These are phyloP conservation scores for Hibiscus tridactylites DNA, from an alignment of 345 rosid genomes.

Conservation along the genomic window DNA sequence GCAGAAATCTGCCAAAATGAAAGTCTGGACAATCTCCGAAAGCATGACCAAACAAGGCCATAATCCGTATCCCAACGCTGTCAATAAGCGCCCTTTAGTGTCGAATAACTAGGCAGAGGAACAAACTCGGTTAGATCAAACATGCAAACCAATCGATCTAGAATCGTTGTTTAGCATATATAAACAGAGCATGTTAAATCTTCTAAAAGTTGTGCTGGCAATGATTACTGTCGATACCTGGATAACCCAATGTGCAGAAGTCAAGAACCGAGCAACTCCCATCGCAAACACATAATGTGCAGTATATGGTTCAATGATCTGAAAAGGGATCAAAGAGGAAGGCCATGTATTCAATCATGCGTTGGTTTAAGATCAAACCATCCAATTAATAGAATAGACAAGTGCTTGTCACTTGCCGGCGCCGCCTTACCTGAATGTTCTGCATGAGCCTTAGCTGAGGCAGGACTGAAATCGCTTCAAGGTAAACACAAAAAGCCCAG, in stretches of 20 bases:
- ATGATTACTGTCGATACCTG: constrained; percentile 37
- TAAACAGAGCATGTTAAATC: no score
- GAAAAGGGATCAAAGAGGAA: constrained; percentile 10
- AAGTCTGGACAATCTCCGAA: constrained; percentile 82
- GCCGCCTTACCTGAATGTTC: constrained; percentile 65
- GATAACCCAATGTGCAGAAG: constrained; percentile 93
- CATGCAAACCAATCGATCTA: neutral
- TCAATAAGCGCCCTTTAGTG: constrained; percentile 64
- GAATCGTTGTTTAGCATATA: no score
- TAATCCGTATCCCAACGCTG: constrained; percentile 74
- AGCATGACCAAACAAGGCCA: constrained; percentile 88
- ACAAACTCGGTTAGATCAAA: neutral
- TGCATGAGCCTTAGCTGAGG: constrained; percentile 92
- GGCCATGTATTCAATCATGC: neutral
- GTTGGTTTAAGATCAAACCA: neutral
- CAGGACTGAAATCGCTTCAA: constrained; percentile 83
- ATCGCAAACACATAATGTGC: constrained; percentile 85
- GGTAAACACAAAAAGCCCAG: constrained; percentile 91
- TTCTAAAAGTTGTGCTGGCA: neutral
- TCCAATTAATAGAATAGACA: neutral
- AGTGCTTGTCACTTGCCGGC: neutral
- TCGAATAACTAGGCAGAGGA: constrained; percentile 54
- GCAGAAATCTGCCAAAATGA: constrained; percentile 84
- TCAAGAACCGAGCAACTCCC: constrained; percentile 86
- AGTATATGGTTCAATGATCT: constrained; percentile 76